Evolutionary conservation across 371 early-diverging fungal species (phyloP).

Genomic region (Mucor saturninus): DNA sequence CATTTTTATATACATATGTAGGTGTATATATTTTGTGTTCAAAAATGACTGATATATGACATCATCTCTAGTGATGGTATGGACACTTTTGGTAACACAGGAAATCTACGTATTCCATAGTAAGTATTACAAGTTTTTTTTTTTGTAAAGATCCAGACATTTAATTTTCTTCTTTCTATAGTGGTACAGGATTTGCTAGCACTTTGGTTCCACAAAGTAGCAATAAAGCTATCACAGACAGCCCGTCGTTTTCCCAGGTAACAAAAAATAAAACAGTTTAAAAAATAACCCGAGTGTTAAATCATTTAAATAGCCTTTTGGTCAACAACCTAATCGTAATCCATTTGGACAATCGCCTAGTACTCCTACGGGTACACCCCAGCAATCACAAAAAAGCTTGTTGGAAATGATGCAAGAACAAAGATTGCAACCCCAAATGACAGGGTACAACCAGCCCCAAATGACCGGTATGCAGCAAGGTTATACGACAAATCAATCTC

Average conservation of each 20-base stretch:
- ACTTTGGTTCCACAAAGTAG: constrained; percentile 26
- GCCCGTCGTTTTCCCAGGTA: constrained; percentile 24
- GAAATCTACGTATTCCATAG: constrained; percentile 57
- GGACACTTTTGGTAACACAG: constrained; percentile 60
- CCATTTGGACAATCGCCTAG: constrained; percentile 37
- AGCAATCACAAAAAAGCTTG: constrained; percentile 33
- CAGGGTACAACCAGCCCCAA: constrained; percentile 10
- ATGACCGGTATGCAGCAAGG: constrained; percentile 8
- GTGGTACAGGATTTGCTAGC: constrained; percentile 45
- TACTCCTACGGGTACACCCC: constrained; percentile 4
- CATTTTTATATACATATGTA: background rate
- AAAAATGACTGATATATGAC: constrained; percentile 4
- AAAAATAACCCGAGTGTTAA: constrained; percentile 6
- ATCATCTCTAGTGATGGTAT: constrained; percentile 39
- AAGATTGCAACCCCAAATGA: constrained; percentile 27
- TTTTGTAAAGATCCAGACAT: background rate
- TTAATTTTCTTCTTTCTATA: constrained; percentile 7
- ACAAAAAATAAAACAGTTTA: constrained; percentile 1
- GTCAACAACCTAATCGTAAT: constrained; percentile 42
- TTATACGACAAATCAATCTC: constrained; percentile 4
- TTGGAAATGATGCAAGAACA: constrained; percentile 46
- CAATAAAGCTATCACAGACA: constrained; percentile 11
- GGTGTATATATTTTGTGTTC: no score
- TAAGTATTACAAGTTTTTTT: constrained; percentile 29
- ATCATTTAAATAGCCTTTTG: constrained; percentile 27